These are phyloP conservation scores for Epicoccum nigrum DNA, from an alignment of 2,329 filamentous ascomycete species.

Conservation along the genomic window DNA sequence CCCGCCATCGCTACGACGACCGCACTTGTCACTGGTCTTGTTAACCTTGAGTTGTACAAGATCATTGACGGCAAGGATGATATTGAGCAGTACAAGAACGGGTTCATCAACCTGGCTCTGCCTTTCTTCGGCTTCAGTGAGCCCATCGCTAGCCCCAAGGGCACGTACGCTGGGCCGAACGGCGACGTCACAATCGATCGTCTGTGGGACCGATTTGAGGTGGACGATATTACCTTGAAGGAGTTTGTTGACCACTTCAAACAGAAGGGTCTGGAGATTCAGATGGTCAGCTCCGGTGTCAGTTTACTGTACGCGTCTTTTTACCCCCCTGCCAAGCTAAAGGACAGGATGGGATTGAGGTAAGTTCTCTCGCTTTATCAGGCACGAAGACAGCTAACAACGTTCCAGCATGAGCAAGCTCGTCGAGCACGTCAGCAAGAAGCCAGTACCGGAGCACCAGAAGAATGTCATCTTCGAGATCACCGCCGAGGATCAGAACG, in stretches of 20 bases:
- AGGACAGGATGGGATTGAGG: slow-evolving; percentile 78
- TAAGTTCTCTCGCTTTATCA: slow-evolving; percentile 53
- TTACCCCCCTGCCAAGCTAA: slow-evolving; percentile 81
- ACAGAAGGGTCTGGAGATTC: slow-evolving; percentile 76
- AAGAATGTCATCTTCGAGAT: slow-evolving; percentile 96
- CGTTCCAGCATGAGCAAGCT: slow-evolving; percentile 78
- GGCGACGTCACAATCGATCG: slow-evolving; percentile 86
- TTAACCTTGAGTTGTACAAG: slow-evolving; percentile 94
- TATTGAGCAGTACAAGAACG: slow-evolving; percentile 98
- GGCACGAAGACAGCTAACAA: slow-evolving; percentile 27
- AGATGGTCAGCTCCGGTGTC: slow-evolving; percentile 97
- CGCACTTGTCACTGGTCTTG: slow-evolving; percentile 90
- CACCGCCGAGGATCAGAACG: slow-evolving; percentile 84
- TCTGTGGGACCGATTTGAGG: slow-evolving; percentile 97
- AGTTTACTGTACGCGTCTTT: slow-evolving; percentile 94
- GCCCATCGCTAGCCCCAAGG: slow-evolving; percentile 91
- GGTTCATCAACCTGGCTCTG: slow-evolving; percentile 93
- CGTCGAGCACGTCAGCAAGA: slow-evolving; percentile 88
- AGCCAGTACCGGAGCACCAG: slow-evolving; percentile 86
- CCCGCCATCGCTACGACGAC: slow-evolving; percentile 98
- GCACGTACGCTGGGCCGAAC: slow-evolving; percentile 79
- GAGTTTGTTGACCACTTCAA: slow-evolving; percentile 85
- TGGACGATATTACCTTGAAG: slow-evolving; percentile 81
- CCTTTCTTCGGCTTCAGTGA: slow-evolving; percentile 99
- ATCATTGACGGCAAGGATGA: slow-evolving; percentile 95